Conservation (phyloP, 2,329 filamentous ascomycete species). For the Pseudogymnoascus verrucosus region DNA sequence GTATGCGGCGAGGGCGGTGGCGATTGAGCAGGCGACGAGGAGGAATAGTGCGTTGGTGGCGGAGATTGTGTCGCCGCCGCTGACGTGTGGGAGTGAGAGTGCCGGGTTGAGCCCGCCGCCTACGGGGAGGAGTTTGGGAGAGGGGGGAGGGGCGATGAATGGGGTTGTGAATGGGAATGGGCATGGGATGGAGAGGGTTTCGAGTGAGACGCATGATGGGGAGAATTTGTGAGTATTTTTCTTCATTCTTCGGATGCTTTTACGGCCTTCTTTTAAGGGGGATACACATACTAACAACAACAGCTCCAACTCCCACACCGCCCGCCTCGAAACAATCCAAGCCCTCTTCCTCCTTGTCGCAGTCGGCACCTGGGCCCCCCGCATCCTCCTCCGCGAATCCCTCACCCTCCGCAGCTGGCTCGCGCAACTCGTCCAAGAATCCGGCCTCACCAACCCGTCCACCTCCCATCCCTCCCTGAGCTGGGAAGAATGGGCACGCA, state of each 20-base stretch:
- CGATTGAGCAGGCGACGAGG: conserved; percentile 50
- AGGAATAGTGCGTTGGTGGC: conserved; percentile 44
- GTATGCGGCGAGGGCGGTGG: conserved; percentile 52
- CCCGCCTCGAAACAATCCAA: conserved; percentile 53
- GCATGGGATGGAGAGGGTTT: background rate
- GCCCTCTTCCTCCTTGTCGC: conserved; percentile 53
- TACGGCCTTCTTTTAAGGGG: background rate
- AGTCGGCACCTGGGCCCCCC: conserved; percentile 53
- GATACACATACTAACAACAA: background rate
- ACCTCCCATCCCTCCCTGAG: conserved; percentile 40
- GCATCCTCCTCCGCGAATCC: conserved; percentile 51
- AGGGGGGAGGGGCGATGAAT: background rate
- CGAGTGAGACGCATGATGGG: background rate
- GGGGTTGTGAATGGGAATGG: background rate
- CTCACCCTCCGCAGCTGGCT: conserved; percentile 51
- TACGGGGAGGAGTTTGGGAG: background rate
- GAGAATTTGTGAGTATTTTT: background rate
- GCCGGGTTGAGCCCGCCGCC: background rate
- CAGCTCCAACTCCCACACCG: background rate
- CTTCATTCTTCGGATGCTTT: background rate
- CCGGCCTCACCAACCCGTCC: conserved; percentile 42
- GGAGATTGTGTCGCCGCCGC: conserved; percentile 11
- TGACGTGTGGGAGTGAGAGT: conserved; percentile 10
- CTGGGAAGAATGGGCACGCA: conserved; percentile 53
- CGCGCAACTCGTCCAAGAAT: conserved; percentile 50